Percentiles rank a stretch among this genome's conserved stretches.
Conservation (phyloP, 495 filamentous ascomycete genomes). For the Lichenothelia convexa region DNA sequence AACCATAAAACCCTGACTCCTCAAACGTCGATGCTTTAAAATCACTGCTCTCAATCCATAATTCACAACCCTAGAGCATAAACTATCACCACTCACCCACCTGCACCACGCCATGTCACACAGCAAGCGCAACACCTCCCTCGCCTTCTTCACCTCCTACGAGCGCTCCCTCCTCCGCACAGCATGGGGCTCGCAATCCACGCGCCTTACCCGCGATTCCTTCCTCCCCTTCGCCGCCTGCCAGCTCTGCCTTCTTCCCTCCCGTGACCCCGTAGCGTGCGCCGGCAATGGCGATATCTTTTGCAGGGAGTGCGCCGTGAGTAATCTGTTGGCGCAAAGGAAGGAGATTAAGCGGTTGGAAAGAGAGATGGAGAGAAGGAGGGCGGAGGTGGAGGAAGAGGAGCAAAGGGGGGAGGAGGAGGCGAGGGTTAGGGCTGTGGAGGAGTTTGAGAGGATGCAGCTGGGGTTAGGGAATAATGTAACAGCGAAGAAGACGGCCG, state of each 20-base stretch:
- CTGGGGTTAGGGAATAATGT: slow-evolving; percentile 47
- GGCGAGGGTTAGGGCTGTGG: slow-evolving; percentile 14
- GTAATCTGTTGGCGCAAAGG: slow-evolving; percentile 73
- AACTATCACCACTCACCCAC: too few species aligned
- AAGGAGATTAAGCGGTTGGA: slow-evolving; percentile 82
- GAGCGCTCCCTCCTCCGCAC: slow-evolving; percentile 65
- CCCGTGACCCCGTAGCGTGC: slow-evolving; percentile 61
- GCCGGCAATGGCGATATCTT: slow-evolving; percentile 76
- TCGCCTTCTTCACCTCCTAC: slow-evolving; percentile 87
- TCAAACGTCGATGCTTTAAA: too few species aligned
- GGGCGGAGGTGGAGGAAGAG: slow-evolving; percentile 33
- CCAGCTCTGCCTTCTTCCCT: slow-evolving; percentile 69
- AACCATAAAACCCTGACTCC: too few species aligned
- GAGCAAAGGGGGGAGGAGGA: slow-evolving; percentile 39
- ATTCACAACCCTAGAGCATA: too few species aligned
- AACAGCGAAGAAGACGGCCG: slow-evolving; percentile 16
- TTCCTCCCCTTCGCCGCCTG: slow-evolving; percentile 89
- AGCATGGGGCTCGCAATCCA: slow-evolving; percentile 63
- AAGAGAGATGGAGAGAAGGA: slow-evolving; percentile 39
- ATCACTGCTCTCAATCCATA: too few species aligned
- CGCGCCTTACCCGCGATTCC: slow-evolving; percentile 79
- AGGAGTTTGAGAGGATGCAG: slow-evolving; percentile 33
- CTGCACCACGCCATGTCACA: too few species aligned
- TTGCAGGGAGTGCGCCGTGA: slow-evolving; percentile 86
- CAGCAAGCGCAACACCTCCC: slow-evolving; percentile 92